Percentiles rank a stretch among this genome's conserved stretches.
These are phyloP conservation scores for Curvularia sp. DNA, from an alignment of 2,329 filamentous ascomycete species.

Conservation along the genomic window DNA sequence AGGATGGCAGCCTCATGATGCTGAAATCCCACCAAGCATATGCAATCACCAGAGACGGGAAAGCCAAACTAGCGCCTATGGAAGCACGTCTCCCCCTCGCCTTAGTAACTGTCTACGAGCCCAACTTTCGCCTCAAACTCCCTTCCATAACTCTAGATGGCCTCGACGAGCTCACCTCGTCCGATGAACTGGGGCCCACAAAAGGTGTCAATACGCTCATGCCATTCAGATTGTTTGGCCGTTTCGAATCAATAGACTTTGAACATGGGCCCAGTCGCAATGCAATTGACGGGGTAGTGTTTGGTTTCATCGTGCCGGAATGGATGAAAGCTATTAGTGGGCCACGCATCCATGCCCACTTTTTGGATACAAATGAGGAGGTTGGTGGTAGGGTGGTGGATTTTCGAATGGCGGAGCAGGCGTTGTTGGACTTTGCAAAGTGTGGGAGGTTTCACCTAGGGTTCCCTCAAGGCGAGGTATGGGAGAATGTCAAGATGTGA, in stretches of 20 bases:
- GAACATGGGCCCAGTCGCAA: conserved; percentile 30
- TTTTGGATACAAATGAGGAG: conserved; percentile 37
- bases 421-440: conserved; percentile 49
- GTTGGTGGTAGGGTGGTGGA: conserved; percentile 49
- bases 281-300: conserved; percentile 50
- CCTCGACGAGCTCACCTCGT: conserved; percentile 27
- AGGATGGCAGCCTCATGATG: conserved; percentile 51
- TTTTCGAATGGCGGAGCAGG: conserved; percentile 49
- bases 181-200: conserved; percentile 25
- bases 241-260: conserved; percentile 46
- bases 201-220: conserved; percentile 51
- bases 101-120: conserved; percentile 53
- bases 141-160: conserved; percentile 27
- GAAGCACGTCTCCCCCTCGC: conserved; percentile 50
- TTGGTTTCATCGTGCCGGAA: conserved; percentile 51
- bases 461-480: conserved; percentile 53
- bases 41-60: conserved; percentile 41
- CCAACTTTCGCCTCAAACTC: conserved; percentile 43
- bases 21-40: conserved; percentile 48
- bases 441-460: conserved; percentile 55
- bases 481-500: conserved; percentile 44
- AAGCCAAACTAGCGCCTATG: conserved; percentile 41
- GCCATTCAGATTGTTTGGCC: conserved; percentile 50
- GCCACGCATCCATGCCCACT: conserved; percentile 50
- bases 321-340: conserved; percentile 54